phyloP scores from a whole-genome alignment of 768 basidiomycete genomes.

The Lactifluus hygrophoroides region DNA sequence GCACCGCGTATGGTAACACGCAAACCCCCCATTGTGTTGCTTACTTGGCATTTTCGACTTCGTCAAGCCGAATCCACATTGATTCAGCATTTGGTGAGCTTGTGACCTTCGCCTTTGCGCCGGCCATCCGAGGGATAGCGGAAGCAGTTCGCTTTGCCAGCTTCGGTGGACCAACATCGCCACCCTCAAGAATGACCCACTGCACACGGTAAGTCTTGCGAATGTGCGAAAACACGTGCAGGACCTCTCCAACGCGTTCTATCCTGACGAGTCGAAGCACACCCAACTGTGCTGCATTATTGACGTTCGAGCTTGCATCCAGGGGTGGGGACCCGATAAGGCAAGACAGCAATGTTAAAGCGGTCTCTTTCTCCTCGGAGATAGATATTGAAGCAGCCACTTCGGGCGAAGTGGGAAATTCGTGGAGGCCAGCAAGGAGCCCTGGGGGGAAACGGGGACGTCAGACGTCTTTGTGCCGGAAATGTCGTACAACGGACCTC shows the following conservation, averaged over 20 bases:
- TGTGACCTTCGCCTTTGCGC: background rate
- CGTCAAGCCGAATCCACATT: constrained; percentile 4
- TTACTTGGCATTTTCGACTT: constrained; percentile 12
- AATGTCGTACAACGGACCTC: constrained; percentile 39
- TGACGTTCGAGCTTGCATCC: background rate
- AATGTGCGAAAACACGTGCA: constrained; percentile 87
- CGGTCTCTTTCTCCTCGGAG: constrained; percentile 28
- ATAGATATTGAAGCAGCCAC: constrained; percentile 37
- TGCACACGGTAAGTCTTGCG: constrained; percentile 74
- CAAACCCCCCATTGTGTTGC: background rate
- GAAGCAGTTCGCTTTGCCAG: constrained; percentile 6
- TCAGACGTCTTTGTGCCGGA: background rate
- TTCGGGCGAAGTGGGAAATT: constrained; percentile 67
- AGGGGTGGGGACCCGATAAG: constrained; percentile 29
- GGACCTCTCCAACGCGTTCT: constrained; percentile 50
- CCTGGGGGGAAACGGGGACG: constrained; percentile 38
- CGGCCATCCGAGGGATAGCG: background rate
- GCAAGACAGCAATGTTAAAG: constrained; percentile 32
- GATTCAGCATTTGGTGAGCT: background rate
- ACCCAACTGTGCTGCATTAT: background rate
- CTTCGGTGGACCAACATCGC: constrained; percentile 37
- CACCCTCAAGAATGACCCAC: constrained; percentile 62
- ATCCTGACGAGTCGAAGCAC: constrained; percentile 35
- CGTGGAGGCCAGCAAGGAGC: constrained; percentile 81
- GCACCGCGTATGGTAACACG: background rate